Base-by-base conservation (phyloP, 805 yeast genomes). In the Candida palmyrensis region DNA sequence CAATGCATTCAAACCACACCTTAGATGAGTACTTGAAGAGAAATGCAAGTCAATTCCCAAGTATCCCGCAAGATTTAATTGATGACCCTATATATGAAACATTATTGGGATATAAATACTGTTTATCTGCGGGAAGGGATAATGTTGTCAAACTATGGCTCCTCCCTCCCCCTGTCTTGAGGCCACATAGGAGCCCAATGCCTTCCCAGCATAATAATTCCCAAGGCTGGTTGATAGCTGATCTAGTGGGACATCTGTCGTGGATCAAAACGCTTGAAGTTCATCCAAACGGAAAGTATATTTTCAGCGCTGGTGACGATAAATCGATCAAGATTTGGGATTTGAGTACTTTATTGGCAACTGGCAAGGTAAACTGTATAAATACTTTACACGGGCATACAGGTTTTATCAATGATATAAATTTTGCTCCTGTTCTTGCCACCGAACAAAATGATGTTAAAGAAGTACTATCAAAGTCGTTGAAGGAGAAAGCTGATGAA, bases 41-140 rank as follows among this genome's bases (percentile, higher is more conserved):
- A 18, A 55, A 59, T 39, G 30, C 42, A 48, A 42, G 49, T 41
- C 39, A 59, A 38, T 53, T 55, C 40, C 50, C 66, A 40, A 27
- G 54, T 37, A 45, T 66, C 6, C 64, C 68, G 21, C 39, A 42
- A n/a, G 56, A 55, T 8, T 31, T 63, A 5, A 41, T 56, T 10
- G 11, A 40, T 2, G 58, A 60, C 38, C 47, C 49, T 2, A 24
- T 50, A 2, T 66, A 62, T 43, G 31, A 39, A 3, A 48, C 49
- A 1, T 23, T 36, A 4, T 42, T 79, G n/a, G 82, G 81, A 0
- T 79, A 68, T 55, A 82, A 79, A 48, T 85, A 83, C 48, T 76
- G 88, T 36, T 77, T 79, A 2, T 76, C 94, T 12, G 86, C 81
- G 14, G 85, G 90, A 1, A 68, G 97, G 46, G 96, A 89, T 56